A percentile compares a stretch with the other conserved stretches of the same genome.
Conservation (phyloP, 176 grass and related monocot species). For the Cymbopogon citratus region DNA sequence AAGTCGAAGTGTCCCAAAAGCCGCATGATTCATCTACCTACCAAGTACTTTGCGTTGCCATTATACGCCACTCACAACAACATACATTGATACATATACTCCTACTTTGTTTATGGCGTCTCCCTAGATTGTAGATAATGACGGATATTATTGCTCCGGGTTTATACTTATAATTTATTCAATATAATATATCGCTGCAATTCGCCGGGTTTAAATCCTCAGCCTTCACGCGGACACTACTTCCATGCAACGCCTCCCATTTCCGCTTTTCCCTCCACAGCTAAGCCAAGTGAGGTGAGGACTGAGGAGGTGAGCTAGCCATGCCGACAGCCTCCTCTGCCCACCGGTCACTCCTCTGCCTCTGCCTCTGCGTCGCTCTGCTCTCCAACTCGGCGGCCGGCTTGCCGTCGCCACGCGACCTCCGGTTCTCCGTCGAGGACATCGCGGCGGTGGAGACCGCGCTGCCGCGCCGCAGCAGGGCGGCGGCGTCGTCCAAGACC, state of each 20-base stretch:
- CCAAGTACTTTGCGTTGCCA: slow-evolving; percentile 32
- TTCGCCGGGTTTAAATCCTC: slow-evolving; percentile 19
- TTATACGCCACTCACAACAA: slow-evolving; percentile 33
- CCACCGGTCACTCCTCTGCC: background rate
- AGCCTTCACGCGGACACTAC: background rate
- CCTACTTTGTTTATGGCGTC: slow-evolving; percentile 10
- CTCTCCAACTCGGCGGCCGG: background rate
- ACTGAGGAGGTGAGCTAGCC: background rate
- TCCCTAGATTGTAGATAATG: background rate
- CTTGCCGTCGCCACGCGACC: background rate
- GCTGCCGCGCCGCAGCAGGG: background rate
- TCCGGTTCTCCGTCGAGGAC: slow-evolving; percentile 26
- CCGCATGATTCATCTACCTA: slow-evolving; percentile 24
- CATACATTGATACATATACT: background rate
- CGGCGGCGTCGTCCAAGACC: background rate
- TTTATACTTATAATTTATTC: background rate
- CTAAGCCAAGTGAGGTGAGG: background rate
- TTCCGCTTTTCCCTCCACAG: background rate
- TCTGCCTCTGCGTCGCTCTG: slow-evolving; percentile 25
- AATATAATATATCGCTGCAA: background rate
- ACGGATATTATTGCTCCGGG: background rate
- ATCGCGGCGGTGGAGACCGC: slow-evolving; percentile 18
- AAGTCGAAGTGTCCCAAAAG: slow-evolving; percentile 3
- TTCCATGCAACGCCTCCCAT: slow-evolving; percentile 1
- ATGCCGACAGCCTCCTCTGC: slow-evolving; percentile 31